Evolutionary conservation across 2,329 filamentous ascomycete genomes (phyloP).

Genomic region (Dichotomopilus funicola): DNA sequence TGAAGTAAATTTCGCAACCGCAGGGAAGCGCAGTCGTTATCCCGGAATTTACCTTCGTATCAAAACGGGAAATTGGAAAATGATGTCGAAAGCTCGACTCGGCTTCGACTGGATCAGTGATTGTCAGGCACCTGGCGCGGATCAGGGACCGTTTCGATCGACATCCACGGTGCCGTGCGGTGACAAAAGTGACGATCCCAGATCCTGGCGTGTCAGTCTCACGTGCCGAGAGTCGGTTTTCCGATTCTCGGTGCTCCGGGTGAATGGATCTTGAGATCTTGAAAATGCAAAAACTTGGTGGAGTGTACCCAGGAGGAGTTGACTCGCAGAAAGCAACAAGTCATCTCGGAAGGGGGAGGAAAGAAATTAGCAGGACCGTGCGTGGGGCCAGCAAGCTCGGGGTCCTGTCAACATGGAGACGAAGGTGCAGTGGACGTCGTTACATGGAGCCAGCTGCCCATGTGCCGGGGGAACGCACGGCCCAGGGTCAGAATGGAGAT

Average conservation of each 20-base stretch:
- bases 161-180: background rate
- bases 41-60: constrained; percentile 9
- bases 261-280: background rate
- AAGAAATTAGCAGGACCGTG: constrained; percentile 21
- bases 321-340: constrained; percentile 4
- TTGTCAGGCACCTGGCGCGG: constrained; percentile 17
- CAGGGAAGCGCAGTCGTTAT: background rate
- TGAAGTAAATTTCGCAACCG: constrained; percentile 2
- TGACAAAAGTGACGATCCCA: background rate
- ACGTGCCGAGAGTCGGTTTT: constrained; percentile 4
- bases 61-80: background rate
- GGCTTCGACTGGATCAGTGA: constrained; percentile 5
- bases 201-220: background rate
- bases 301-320: background rate
- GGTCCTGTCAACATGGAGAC: constrained; percentile 16
- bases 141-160: constrained; percentile 15
- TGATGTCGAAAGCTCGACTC: background rate
- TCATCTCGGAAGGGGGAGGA: constrained; percentile 18
- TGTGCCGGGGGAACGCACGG: background rate
- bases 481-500: constrained; percentile 18
- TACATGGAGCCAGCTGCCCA: too few species aligned
- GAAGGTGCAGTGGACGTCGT: background rate
- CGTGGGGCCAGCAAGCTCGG: constrained; percentile 4
- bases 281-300: background rate
- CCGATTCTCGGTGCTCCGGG: constrained; percentile 5